Base-by-base conservation (phyloP, 805 yeast species). In the Monosporozyma servazzii region DNA sequence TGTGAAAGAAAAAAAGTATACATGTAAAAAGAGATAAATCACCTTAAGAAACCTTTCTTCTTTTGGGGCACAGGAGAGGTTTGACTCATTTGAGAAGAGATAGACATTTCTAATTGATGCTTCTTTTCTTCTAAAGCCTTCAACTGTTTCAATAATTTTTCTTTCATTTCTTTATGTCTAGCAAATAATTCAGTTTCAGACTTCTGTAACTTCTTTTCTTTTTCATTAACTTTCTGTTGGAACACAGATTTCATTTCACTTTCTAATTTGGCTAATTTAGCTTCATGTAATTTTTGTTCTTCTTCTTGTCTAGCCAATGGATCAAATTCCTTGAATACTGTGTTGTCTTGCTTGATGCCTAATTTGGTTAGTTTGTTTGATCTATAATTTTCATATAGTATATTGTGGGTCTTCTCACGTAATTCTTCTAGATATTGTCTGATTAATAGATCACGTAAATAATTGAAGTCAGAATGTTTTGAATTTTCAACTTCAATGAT, bases 111-210 rank as follows among this genome's bases (percentile, higher is more conserved):
- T 60, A 93, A 76, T 67, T 82, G 88, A 55, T 76, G 78, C 72
- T 89, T 90, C 73, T 88, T 88, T 58, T 89, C 96, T 70, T 93
- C 98, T 64, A 93, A 78, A 62, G 89, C 80, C 66, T 84, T 85
- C 58, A 91, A 81, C 71, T 91, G 96, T 69, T 86, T 86, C 57
- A 85, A 76, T 67, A 93, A 78, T 71, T 88, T 88, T 65, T 91
- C 97, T 72, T 91, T 91, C 91, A 91, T 90, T 70, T 93, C 98
- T 71, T 88, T 88, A 71, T 93, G 99, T 70, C 95, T 84, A 41
- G 93, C 80, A 68, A 91, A 91, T 65, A 93, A 79, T 71, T 93
- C 99, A 52, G 95, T 93, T 74, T 93, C 99, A 46, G 96, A 88
- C 72, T 88, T 87, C 74, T 90, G 96, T 66, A 93, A 79, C 74